Base-by-base conservation (phyloP, 331 rosid genomes). In the Cydonia oblonga region DNA sequence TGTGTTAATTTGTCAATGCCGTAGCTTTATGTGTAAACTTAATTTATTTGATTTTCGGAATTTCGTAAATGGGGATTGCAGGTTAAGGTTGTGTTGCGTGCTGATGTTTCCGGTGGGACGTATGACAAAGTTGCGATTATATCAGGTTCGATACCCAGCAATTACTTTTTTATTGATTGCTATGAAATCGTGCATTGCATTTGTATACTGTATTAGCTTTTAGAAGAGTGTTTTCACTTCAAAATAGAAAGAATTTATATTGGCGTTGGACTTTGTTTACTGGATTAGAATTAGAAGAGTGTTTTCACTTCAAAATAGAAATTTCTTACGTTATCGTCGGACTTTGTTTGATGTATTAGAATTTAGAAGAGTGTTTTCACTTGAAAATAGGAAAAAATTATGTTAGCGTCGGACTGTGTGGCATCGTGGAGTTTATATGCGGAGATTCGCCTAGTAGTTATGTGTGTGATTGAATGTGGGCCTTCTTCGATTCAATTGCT, bases 11-110 rank as follows among this genome's bases (percentile, higher is more conserved):
- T 10, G 8, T 30, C 32, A 9, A 16, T 53, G 28, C 23, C 19
- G 3, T 29, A 52, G 28, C 6, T 13, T 4, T 28, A 53, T n/a
- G 23, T 40, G 15, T 15, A 4, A 6, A n/a, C 0, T 12, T 16
- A n/a, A 33, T 22, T 54, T 23, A 42, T 13, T 26, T 66, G 64
- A 71, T 56, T 29, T 19, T 65, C 54, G 60, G 30, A 16, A 38
- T 51, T 66, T 75, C 25, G 4, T 38, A 16, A 63, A 33, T 73
- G n/a, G 80, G 72, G 65, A 73, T 53, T 75, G 71, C 79, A 95
- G 99, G 96, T 95, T 85, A 95, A 95, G 84, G 96, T 95, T 69
- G 99, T 95, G 23, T 65, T 95, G 66, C 99, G 96, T 32, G 93
- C 89, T 13, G 99, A 91, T 85, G 89, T 91, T 78, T 87, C 92